Evolutionary conservation across 768 basidiomycete genomes (phyloP).

Genomic region (Panaeolus cyanescens): DNA sequence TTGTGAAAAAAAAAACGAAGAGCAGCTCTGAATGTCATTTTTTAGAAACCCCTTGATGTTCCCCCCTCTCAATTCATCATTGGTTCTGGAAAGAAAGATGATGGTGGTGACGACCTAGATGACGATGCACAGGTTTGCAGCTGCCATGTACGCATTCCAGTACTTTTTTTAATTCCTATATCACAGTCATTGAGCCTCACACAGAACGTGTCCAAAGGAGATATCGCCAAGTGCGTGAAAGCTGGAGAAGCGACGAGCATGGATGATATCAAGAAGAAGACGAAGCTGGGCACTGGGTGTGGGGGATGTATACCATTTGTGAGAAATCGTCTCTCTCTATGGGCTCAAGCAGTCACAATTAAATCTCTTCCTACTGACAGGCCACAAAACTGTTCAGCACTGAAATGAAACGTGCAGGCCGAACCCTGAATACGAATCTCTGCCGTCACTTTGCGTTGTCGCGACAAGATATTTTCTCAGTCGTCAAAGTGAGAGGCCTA

Average conservation of each 20-base stretch:
- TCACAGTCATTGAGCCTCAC: slow-evolving; percentile 34
- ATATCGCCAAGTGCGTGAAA: slow-evolving; percentile 50
- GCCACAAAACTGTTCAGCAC: slow-evolving; percentile 42
- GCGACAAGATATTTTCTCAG: slow-evolving; percentile 66
- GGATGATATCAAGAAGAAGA: slow-evolving; percentile 60
- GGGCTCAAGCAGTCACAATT: neutral
- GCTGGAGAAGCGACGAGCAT: slow-evolving; percentile 46
- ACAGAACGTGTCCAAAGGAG: slow-evolving; percentile 69
- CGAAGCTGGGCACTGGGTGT: slow-evolving; percentile 73
- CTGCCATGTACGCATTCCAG: neutral
- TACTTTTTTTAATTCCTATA: neutral
- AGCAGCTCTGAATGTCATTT: too few relatives aligned
- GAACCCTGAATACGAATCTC: slow-evolving; percentile 55
- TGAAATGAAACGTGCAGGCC: slow-evolving; percentile 71
- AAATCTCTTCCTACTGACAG: neutral
- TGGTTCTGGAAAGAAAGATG: slow-evolving; percentile 49
- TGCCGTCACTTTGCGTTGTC: slow-evolving; percentile 68
- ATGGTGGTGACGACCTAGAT: slow-evolving; percentile 66
- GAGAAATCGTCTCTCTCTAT: neutral
- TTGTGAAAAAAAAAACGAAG: neutral
- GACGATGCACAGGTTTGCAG: slow-evolving; percentile 70
- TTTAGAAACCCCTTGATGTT: slow-evolving; percentile 63
- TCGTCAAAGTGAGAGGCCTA: slow-evolving; percentile 65
- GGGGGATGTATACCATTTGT: slow-evolving; percentile 70
- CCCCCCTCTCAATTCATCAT: slow-evolving; percentile 70